These are phyloP conservation scores for Hawksworthiomyces lignivorus DNA, from an alignment of 2,329 filamentous ascomycete species.

Conservation along the genomic window DNA sequence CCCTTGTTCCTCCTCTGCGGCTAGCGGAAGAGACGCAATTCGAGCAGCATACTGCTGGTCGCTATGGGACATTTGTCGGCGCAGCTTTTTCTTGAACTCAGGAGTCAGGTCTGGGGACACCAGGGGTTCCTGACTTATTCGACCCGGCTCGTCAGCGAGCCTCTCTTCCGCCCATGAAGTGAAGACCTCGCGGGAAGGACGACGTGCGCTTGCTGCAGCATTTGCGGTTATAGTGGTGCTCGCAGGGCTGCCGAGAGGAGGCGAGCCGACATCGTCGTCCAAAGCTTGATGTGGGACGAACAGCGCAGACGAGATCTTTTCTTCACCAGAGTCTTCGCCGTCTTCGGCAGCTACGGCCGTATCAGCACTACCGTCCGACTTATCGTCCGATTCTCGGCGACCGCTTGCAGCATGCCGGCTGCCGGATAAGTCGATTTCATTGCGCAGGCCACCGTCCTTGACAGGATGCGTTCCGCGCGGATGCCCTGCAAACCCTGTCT, in stretches of 20 bases:
- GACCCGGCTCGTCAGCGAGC: conserved; percentile 43
- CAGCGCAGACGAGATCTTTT: conserved; percentile 80
- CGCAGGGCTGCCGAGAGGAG: conserved; percentile 1
- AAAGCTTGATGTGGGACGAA: conserved; percentile 69
- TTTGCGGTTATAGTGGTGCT: conserved; percentile 2
- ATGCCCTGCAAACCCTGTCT: neutral
- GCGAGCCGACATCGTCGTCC: conserved; percentile 29
- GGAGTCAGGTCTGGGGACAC: conserved; percentile 4
- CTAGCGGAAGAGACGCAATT: conserved; percentile 5
- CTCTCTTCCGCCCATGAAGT: conserved; percentile 50
- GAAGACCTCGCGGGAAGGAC: conserved; percentile 27
- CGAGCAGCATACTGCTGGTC: conserved; percentile 11
- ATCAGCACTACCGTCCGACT: conserved; percentile 25
- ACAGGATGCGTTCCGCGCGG: conserved; percentile 1
- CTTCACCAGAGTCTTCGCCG: conserved; percentile 61
- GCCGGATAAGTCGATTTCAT: neutral
- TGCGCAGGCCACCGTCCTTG: neutral
- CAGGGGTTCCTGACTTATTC: no score
- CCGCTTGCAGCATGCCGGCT: conserved; percentile 12
- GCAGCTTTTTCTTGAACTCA: conserved; percentile 4
- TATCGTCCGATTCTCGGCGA: conserved; percentile 30
- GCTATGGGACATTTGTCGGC: conserved; percentile 9
- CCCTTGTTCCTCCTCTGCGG: conserved; percentile 26
- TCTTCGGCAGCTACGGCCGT: conserved; percentile 34
- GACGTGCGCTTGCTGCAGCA: conserved; percentile 14